Evolutionary conservation across 2,329 filamentous ascomycete genomes (phyloP).

Genomic region (Colletotrichum theobromicola): DNA sequence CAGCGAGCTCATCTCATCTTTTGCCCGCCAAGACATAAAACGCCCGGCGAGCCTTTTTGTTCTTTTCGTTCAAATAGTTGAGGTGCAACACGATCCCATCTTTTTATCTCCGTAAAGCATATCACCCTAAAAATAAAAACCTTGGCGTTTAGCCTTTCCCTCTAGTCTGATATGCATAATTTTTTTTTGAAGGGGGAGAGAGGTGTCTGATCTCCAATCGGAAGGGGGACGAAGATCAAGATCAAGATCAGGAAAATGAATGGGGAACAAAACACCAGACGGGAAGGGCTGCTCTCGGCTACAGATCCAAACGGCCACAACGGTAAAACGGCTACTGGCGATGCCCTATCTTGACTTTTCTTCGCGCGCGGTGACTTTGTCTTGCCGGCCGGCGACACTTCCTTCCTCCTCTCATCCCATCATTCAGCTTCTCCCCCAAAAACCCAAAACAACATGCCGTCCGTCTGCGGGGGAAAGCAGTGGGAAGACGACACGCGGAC

Average conservation of each 20-base stretch:
- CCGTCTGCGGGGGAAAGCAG: background rate
- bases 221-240: background rate
- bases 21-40: background rate
- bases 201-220: background rate
- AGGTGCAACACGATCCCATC: background rate
- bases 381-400: background rate
- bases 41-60: background rate
- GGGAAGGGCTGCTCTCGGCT: background rate
- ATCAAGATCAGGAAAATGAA: no score
- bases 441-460: background rate
- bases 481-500: background rate
- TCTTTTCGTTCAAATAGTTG: background rate
- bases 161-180: background rate
- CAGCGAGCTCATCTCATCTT: background rate
- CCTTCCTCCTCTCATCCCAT: background rate
- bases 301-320: background rate
- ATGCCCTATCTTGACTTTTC: background rate
- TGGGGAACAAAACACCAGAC: background rate
- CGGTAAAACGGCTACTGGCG: background rate
- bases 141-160: background rate
- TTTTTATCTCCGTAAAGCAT: background rate
- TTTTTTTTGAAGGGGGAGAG: background rate
- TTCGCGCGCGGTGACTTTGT: background rate
- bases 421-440: background rate
- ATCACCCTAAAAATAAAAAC: background rate